Evolutionary conservation across 2,329 filamentous ascomycete genomes (phyloP).

Genomic region (Aspergillus novoparasiticus): DNA sequence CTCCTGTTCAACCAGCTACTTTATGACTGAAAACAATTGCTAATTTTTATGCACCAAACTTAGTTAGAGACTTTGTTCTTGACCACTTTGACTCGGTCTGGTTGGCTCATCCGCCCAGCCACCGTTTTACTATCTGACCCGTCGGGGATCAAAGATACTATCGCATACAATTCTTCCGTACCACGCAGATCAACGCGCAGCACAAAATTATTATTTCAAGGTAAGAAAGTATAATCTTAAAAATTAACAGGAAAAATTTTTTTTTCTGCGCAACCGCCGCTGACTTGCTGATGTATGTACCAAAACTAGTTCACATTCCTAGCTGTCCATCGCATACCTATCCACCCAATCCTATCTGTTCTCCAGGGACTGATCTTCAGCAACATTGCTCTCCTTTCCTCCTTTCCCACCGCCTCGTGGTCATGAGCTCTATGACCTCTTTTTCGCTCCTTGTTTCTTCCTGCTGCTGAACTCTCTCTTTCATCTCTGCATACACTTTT

Average conservation of each 20-base stretch:
- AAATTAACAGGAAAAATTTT: constrained; percentile 1
- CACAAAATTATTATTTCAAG: constrained; percentile 5
- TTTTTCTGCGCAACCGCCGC: constrained; percentile 7
- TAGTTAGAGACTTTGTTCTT: neutral
- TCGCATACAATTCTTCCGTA: constrained; percentile 8
- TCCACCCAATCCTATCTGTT: constrained; percentile 18
- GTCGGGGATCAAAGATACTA: constrained; percentile 4
- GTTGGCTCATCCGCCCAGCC: constrained; percentile 26
- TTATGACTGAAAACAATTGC: constrained; percentile 1
- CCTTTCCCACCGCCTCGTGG: constrained; percentile 20
- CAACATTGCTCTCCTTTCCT: constrained; percentile 16
- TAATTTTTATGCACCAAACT: constrained; percentile 9
- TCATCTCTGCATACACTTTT: no score
- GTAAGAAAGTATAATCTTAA: constrained; percentile 1
- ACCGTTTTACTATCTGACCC: constrained; percentile 20
- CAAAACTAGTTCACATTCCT: constrained; percentile 25
- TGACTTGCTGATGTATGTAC: constrained; percentile 11
- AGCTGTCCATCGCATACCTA: constrained; percentile 21
- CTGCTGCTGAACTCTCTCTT: constrained; percentile 7
- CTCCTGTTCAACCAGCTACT: constrained; percentile 7
- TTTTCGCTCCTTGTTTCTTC: constrained; percentile 18
- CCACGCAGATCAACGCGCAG: constrained; percentile 19
- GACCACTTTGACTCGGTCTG: neutral
- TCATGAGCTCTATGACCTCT: constrained; percentile 21
- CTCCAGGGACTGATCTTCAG: constrained; percentile 16